These are phyloP conservation scores for Fraxinus angustifolia DNA, from an alignment of 305 asterid genomes.

Conservation along the genomic window DNA sequence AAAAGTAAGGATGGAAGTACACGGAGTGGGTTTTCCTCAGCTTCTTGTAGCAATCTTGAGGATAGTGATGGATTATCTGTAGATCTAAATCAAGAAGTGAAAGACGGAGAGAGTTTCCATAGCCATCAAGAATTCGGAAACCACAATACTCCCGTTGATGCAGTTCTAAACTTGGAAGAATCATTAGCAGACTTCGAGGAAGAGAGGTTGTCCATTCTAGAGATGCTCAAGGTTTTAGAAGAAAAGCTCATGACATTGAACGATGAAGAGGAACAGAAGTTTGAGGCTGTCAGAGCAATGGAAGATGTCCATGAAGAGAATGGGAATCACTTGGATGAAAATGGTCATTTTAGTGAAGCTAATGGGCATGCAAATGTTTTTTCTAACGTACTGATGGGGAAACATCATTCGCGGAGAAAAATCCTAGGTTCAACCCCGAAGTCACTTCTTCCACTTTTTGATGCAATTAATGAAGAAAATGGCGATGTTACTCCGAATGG, in stretches of 20 bases:
- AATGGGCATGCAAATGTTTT: conserved; percentile 46
- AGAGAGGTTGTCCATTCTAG: conserved; percentile 77
- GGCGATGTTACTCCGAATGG: conserved; percentile 31
- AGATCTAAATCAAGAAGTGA: conserved; percentile 63
- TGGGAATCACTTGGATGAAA: conserved; percentile 31
- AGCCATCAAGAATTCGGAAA: conserved; percentile 29
- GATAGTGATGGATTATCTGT: conserved; percentile 72
- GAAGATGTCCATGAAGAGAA: conserved; percentile 24
- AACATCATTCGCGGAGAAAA: conserved; percentile 35
- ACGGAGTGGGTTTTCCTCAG: conserved; percentile 60
- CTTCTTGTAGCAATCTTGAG: conserved; percentile 73
- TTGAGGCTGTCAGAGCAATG: conserved; percentile 38
- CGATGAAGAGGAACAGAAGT: conserved; percentile 34
- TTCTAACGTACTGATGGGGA: conserved; percentile 40
- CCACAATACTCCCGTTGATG: conserved; percentile 57
- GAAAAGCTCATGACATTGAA: conserved; percentile 68
- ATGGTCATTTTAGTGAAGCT: conserved; percentile 28
- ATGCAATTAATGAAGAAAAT: conserved; percentile 56
- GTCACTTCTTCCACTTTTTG: conserved; percentile 86
- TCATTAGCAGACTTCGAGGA: conserved; percentile 86
- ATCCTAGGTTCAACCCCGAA: conserved; percentile 45
- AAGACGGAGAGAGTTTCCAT: conserved; percentile 50
- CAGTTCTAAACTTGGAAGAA: conserved; percentile 64
- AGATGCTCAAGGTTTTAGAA: conserved; percentile 77
- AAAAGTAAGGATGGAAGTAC: conserved; percentile 56